phyloP scores from a whole-genome alignment of 257 asterid species.

The Salvia rosmarinus region DNA sequence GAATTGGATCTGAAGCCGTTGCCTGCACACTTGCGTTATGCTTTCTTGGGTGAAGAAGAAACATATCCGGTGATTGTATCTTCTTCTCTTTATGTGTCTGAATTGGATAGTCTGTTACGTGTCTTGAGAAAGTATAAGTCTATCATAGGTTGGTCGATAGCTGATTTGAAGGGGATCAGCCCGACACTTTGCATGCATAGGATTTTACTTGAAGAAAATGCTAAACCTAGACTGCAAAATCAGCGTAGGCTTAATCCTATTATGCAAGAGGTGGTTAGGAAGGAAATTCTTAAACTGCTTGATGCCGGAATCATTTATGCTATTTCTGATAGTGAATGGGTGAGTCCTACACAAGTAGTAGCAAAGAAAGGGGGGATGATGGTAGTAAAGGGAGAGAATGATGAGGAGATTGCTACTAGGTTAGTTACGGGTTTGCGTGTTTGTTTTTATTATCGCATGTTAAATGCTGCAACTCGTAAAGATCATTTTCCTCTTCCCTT shows the following conservation, averaged over 20 bases:
- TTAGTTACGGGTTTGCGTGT: neutral
- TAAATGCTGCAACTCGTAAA: neutral
- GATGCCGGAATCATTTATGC: neutral
- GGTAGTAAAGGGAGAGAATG: neutral
- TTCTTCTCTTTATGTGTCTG: neutral
- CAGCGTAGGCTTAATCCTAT: neutral
- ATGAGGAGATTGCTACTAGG: too few species aligned
- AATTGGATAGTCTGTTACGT: too few species aligned
- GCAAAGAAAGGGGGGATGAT: neutral
- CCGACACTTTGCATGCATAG: neutral
- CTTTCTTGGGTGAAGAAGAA: neutral
- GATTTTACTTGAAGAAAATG: neutral
- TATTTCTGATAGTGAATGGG: conserved; percentile 12
- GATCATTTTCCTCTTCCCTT: neutral
- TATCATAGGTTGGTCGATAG: too few species aligned
- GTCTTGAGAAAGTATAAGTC: too few species aligned
- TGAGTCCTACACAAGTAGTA: neutral
- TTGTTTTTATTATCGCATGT: neutral
- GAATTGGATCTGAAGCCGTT: neutral
- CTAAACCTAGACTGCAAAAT: neutral
- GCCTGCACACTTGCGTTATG: neutral
- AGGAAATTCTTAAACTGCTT: neutral
- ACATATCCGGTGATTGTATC: neutral
- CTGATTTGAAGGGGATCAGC: neutral
- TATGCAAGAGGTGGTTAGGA: neutral